Evolutionary conservation across 2,329 filamentous ascomycete species (phyloP).

Genomic region (Diaporthe sp.): DNA sequence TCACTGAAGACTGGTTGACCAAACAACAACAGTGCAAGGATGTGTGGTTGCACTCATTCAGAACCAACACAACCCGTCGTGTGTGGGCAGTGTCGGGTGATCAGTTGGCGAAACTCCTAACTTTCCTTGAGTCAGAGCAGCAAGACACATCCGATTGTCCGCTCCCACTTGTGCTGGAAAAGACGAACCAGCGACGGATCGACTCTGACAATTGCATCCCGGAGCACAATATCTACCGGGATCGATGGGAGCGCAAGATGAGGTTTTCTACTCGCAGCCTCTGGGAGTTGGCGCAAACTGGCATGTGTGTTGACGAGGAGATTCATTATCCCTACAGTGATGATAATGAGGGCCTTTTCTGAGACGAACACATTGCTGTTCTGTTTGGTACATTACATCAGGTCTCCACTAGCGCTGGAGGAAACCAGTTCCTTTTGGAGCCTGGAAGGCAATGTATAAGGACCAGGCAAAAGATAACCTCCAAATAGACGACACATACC

Average conservation of each 20-base stretch:
- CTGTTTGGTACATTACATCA: neutral
- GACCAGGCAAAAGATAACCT: no score
- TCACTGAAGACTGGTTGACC: neutral
- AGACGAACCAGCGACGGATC: neutral
- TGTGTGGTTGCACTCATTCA: slow-evolving; percentile 4
- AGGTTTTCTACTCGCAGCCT: neutral
- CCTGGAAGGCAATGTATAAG: no score
- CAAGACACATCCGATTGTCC: neutral
- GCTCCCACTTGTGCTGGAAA: neutral
- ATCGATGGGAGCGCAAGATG: slow-evolving; percentile 27
- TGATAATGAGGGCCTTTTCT: neutral
- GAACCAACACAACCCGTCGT: neutral
- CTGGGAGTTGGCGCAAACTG: neutral
- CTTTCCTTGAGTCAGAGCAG: neutral
- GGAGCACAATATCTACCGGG: slow-evolving; percentile 11
- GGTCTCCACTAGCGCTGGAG: no score
- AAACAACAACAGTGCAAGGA: neutral
- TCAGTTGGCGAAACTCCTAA: neutral
- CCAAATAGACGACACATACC: no score
- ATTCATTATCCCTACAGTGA: neutral
- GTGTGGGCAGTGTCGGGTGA: neutral
- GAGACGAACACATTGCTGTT: neutral
- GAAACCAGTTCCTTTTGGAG: no score
- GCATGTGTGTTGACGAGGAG: neutral
- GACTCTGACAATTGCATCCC: slow-evolving; percentile 12